These are phyloP conservation scores for Xylaria sp. DNA, from an alignment of 495 filamentous ascomycete species.

Conservation along the genomic window DNA sequence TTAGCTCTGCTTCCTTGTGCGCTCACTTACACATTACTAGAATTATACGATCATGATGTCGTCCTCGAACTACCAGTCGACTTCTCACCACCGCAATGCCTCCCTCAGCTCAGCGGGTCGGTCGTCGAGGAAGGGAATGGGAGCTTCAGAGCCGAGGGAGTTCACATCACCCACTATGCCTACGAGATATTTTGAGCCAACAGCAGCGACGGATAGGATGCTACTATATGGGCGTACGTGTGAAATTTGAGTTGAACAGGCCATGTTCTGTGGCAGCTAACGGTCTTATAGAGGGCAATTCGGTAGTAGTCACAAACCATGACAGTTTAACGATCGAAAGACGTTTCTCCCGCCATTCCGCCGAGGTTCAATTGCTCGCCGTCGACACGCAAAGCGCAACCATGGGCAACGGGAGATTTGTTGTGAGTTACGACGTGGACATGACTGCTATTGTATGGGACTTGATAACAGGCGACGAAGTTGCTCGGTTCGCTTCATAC, in stretches of 20 bases:
- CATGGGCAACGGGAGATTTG: constrained; percentile 79
- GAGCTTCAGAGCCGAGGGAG: constrained; percentile 50
- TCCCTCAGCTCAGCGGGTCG: constrained; percentile 62
- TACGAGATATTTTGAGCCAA: constrained; percentile 75
- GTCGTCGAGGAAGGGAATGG: constrained; percentile 50
- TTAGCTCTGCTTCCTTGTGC: constrained; percentile 7
- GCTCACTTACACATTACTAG: constrained; percentile 36
- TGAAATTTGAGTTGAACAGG: constrained; percentile 13
- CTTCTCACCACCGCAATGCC: constrained; percentile 65
- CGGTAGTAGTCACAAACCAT: constrained; percentile 83
- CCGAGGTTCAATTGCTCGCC: constrained; percentile 81
- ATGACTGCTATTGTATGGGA: constrained; percentile 98
- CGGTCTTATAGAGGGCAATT: constrained; percentile 60
- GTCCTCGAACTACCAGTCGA: constrained; percentile 46
- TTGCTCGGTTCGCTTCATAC: constrained; percentile 88
- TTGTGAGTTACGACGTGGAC: constrained; percentile 91
- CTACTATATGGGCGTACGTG: constrained; percentile 75
- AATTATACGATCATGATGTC: constrained; percentile 52
- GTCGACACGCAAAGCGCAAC: constrained; percentile 95
- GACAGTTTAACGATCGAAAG: constrained; percentile 91
- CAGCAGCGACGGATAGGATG: constrained; percentile 84
- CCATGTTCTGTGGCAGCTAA: constrained; percentile 21
- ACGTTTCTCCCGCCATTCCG: constrained; percentile 82
- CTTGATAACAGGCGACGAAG: constrained; percentile 86
- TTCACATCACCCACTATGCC: constrained; percentile 60